Conservation (phyloP, 2,329 filamentous ascomycete species). For the Fusarium ambrosium region DNA sequence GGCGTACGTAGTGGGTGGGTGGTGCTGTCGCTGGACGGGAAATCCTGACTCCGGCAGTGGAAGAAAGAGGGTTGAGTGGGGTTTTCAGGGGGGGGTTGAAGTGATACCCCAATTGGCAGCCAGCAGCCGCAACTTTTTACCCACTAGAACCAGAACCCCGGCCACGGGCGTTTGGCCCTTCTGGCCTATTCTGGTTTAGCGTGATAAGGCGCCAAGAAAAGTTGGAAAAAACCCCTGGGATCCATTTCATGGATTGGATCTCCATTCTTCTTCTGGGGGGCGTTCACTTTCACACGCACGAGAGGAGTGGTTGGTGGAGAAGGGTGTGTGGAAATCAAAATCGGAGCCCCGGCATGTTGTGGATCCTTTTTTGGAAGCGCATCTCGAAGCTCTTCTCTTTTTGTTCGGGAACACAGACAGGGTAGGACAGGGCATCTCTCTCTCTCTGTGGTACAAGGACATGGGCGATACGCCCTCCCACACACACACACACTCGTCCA, state of each 20-base stretch:
- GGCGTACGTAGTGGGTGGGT: slow-evolving; percentile 6
- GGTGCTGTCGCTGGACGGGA: slow-evolving; percentile 14
- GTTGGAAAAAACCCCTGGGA: slow-evolving; percentile 6
- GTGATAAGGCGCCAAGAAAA: not conserved
- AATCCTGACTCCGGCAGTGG: slow-evolving; percentile 34
- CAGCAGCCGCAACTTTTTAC: not conserved
- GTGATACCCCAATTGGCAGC: not conserved
- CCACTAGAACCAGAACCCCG: slow-evolving; percentile 3
- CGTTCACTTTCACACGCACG: too few relatives aligned
- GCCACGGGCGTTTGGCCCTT: slow-evolving; percentile 35
- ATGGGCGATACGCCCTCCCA: not conserved
- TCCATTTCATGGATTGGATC: not conserved
- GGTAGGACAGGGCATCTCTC: not conserved
- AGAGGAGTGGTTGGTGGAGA: not conserved
- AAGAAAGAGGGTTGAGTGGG: slow-evolving; percentile 15
- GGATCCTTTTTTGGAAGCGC: not conserved
- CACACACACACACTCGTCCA: not conserved
- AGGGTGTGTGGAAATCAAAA: not conserved
- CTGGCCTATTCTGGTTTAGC: slow-evolving; percentile 33
- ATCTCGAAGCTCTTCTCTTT: not conserved
- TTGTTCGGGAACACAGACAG: not conserved
- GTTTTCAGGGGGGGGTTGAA: slow-evolving; percentile 10
- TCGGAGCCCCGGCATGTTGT: not conserved
- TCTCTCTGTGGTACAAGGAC: not conserved
- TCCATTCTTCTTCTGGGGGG: not conserved